Evolutionary conservation across 768 basidiomycete genomes (phyloP), one percentile per base, ranked within the genome.

Genomic region (Pleurotus djamor): DNA sequence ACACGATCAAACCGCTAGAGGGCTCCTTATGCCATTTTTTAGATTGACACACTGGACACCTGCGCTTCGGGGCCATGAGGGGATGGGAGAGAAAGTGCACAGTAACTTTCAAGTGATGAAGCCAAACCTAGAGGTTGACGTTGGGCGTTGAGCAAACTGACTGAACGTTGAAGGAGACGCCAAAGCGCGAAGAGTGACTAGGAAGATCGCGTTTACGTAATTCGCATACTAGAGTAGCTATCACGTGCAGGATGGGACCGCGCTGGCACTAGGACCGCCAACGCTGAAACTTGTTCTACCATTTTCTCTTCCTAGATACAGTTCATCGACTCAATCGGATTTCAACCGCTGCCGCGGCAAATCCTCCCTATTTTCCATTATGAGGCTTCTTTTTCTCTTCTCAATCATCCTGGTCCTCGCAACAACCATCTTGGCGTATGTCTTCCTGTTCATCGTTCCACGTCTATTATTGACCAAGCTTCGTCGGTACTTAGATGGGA

Each of bases 11-110:
- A 0, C 95, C 95, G 37, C 87, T 89, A 0, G 86, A 81, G 9
- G 86, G 84, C 60, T 94, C 92, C 67, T 92, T 95, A 66, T 91
- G 86, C 94, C 94, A 97, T 69, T 88, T 84, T 52, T 83, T 84
- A 21, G 94, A 95, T 7, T 90, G 86, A 68, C 95, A 97, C 17
- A 88, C 81, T 0, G 83, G 78, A 68, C 94, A 96, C 47, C 84
- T 82, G 62, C 78, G 79, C 57, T 84, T 81, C 13, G 80, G 83
- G 3, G 85, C 81, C 89, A 90, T 88, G 32, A 37, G 13, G 16
- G 7, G 45, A 7, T n/a, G 10, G 28, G 34, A 37, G 48, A 12
- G 2, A 9, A 12, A 33, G 48, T 12, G 17, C 12, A 16, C 12
- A 33, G 16, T 17, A 2, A 49, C 2, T 1, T 33, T 9, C 21